These are phyloP conservation scores for Cladophialophora yegresii DNA, from an alignment of 2,329 filamentous ascomycete species.

Conservation along the genomic window DNA sequence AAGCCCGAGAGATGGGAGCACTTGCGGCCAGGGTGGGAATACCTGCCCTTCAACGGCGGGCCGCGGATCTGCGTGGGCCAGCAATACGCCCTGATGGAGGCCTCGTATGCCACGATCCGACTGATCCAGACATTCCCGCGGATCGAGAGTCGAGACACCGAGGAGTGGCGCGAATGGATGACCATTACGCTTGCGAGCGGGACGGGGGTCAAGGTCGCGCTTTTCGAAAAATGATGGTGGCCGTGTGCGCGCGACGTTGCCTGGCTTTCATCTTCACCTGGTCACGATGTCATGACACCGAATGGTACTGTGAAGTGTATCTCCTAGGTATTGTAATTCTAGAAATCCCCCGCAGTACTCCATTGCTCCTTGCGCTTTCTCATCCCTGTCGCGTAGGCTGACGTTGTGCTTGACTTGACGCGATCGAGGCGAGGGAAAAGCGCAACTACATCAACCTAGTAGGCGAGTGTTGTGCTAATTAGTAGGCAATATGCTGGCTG, in stretches of 20 bases:
- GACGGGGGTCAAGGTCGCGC: conserved; percentile 59
- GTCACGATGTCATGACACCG: neutral
- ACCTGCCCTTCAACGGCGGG: conserved; percentile 38
- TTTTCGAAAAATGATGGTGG: conserved; percentile 30
- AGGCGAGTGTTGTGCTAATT: neutral
- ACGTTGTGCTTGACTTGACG: neutral
- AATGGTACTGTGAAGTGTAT: neutral
- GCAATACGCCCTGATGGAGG: conserved; percentile 77
- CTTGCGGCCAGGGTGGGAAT: conserved; percentile 42
- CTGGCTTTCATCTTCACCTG: no score
- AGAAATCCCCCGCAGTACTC: neutral
- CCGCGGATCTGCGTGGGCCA: conserved; percentile 53
- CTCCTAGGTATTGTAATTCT: neutral
- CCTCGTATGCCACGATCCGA: conserved; percentile 66
- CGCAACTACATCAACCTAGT: neutral
- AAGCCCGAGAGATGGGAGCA: conserved; percentile 44
- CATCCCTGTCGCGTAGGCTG: no score
- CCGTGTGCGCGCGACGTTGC: no score
- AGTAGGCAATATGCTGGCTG: neutral
- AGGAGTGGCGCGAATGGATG: conserved; percentile 63
- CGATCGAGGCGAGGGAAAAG: neutral
- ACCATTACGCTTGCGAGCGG: conserved; percentile 79
- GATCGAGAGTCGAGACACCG: conserved; percentile 50
- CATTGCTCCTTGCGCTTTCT: neutral
- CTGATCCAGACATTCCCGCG: conserved; percentile 71